A percentile compares a stretch with the other conserved stretches of the same genome.
These are phyloP conservation scores for Phoma sp. DNA, from an alignment of 2,329 filamentous ascomycete species.

Conservation along the genomic window DNA sequence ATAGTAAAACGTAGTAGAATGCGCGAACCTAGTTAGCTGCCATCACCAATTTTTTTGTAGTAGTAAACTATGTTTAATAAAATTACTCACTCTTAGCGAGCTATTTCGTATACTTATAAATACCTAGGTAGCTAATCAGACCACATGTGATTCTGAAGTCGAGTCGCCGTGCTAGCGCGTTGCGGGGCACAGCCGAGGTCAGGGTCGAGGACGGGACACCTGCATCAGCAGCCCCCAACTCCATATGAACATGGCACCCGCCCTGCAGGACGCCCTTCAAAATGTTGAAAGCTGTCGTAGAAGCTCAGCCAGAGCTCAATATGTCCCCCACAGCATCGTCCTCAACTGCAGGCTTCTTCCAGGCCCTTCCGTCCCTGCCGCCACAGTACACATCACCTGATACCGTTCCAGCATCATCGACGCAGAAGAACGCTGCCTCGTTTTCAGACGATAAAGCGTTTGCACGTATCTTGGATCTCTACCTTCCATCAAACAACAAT, in stretches of 20 bases:
- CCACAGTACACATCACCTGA: constrained; percentile 33
- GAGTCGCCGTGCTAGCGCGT: not conserved
- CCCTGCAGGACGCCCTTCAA: not conserved
- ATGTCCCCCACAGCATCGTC: constrained; percentile 31
- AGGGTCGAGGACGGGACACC: constrained; percentile 8
- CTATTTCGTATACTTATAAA: too few species aligned
- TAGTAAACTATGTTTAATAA: too few species aligned
- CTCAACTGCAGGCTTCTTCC: constrained; percentile 43
- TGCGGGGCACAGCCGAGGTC: too few species aligned
- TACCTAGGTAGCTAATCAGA: too few species aligned
- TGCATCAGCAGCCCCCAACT: constrained; percentile 2
- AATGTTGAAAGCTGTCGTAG: constrained; percentile 11
- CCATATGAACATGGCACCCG: not conserved
- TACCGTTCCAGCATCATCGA: not conserved
- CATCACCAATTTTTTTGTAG: too few species aligned
- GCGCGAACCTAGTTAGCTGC: too few species aligned
- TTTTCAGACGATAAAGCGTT: constrained; percentile 33
- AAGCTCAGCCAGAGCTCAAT: constrained; percentile 23
- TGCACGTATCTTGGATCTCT: constrained; percentile 34
- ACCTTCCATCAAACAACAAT: constrained; percentile 23
- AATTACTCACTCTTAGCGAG: too few species aligned
- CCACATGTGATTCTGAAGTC: too few species aligned
- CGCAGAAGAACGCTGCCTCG: not conserved
- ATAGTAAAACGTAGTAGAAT: too few species aligned
- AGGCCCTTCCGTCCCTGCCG: constrained; percentile 33